Percentiles rank a stretch among this genome's conserved stretches.
phyloP scores from a whole-genome alignment of 495 filamentous ascomycete genomes.

The Aspergillus biplanus region DNA sequence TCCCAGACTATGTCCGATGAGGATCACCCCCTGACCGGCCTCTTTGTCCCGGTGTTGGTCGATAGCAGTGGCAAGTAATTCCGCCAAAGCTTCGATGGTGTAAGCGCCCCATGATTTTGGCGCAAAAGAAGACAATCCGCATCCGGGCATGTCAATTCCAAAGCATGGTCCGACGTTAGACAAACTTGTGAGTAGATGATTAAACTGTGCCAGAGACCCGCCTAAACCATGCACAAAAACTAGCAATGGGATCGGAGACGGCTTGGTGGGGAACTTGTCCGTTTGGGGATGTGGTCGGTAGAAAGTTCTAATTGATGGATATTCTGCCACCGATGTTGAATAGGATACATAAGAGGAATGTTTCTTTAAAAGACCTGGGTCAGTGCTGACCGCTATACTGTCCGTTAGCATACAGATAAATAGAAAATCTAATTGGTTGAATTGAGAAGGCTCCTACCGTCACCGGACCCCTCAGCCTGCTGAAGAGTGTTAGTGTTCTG shows the following conservation, averaged over 20 bases:
- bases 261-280: slow-evolving; percentile 71
- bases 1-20: slow-evolving; percentile 89
- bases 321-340: slow-evolving; percentile 68
- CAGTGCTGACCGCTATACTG: slow-evolving; percentile 50
- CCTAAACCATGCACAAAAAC: slow-evolving; percentile 94
- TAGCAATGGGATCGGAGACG: slow-evolving; percentile 76
- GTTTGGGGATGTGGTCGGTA: slow-evolving; percentile 79
- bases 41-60: slow-evolving; percentile 66
- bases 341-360: slow-evolving; percentile 73
- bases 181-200: slow-evolving; percentile 78
- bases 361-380: slow-evolving; percentile 77
- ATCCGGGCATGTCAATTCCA: slow-evolving; percentile 88
- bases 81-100: slow-evolving; percentile 71
- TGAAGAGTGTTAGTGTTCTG: slow-evolving; percentile 26
- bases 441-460: slow-evolving; percentile 34
- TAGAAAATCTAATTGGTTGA: background rate
- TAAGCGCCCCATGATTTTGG: slow-evolving; percentile 79
- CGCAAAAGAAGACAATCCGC: slow-evolving; percentile 74
- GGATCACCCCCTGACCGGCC: slow-evolving; percentile 71
- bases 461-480: slow-evolving; percentile 32
- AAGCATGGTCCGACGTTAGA: slow-evolving; percentile 86
- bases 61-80: slow-evolving; percentile 74
- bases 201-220: slow-evolving; percentile 86
- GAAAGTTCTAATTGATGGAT: slow-evolving; percentile 80
- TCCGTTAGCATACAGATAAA: slow-evolving; percentile 13